Evolutionary conservation across 352 stramenopile genomes (phyloP), one percentile per base, ranked within the genome.

Genomic region (Phytophthora cryptogea): DNA sequence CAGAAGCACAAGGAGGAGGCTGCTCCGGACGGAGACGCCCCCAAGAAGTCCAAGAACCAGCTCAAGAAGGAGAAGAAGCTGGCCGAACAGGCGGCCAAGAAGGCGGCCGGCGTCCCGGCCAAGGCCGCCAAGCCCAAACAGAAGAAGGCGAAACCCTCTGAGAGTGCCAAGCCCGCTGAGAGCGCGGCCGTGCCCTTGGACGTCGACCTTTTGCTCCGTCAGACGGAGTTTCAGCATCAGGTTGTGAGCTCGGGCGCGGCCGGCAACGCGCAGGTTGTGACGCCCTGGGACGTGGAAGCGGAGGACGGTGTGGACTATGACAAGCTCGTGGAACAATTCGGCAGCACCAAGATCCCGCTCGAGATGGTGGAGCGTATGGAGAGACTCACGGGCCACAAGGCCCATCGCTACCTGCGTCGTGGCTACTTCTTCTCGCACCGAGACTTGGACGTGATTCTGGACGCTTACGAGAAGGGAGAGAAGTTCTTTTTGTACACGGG

Each of bases 401-500:
- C 79, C 57, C 98, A 99, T 73, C 94, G 96, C 4, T 99, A 99
- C 72, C 77, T 99, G 59, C 86, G 97, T 62, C 92, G 98, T 27
- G 94, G 97, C 9, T 98, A 99, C 62, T 99, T 99, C 72, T 99
- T 99, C 73, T 99, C 94, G 39, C 98, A 99, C 84, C 95, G 98
- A 30, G 98, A 99, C 70, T 78, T 99, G 52, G 87, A 97, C 51
- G 80, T 96, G 63, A 86, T 99, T 42, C 80, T 99, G 41, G 93
- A 98, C 48, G 80, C 89, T 13, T 99, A 98, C 63, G 94, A 98
- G 67, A 92, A 94, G 51, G 95, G 95, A 26, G 86, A 98, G 55
- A 98, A 97, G 60, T 99, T 99, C 62, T 99, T 99, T 70, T 62
- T 99, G 27, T 99, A 99, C 88, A 99, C 98, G 28, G 98, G 98